Percentiles rank a stretch among this genome's conserved stretches.
phyloP scores from a whole-genome alignment of 1,139 yeast genomes.

The Magnusiomyces tetraspermus region DNA sequence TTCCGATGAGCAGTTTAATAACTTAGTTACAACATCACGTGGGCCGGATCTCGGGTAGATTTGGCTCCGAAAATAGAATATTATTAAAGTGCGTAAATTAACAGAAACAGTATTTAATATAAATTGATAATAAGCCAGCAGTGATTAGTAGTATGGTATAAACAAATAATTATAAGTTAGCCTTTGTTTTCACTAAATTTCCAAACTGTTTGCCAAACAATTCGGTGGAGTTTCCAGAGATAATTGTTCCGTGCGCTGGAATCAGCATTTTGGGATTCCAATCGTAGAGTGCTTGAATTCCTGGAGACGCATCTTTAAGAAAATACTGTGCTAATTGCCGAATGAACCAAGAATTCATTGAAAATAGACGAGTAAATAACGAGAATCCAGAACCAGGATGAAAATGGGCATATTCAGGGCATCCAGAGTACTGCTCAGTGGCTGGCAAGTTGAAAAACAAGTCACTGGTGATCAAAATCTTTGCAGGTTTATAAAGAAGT shows the following conservation, averaged over 20 bases:
- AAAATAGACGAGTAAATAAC: slow-evolving; percentile 33
- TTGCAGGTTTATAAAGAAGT: slow-evolving; percentile 39
- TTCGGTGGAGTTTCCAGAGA: slow-evolving; percentile 39
- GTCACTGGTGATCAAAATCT: slow-evolving; percentile 48
- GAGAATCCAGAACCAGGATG: slow-evolving; percentile 39
- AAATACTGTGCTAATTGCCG: slow-evolving; percentile 32
- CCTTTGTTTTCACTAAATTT: not conserved
- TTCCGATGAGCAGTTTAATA: not conserved
- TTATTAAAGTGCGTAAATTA: no score
- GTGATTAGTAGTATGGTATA: not conserved
- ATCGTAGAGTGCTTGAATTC: slow-evolving; percentile 31
- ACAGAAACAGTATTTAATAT: no score
- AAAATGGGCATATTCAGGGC: slow-evolving; percentile 26
- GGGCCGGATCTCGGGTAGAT: not conserved
- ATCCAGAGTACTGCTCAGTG: slow-evolving; percentile 35
- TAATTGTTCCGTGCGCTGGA: slow-evolving; percentile 50
- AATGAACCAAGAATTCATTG: slow-evolving; percentile 28
- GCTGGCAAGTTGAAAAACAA: slow-evolving; percentile 44
- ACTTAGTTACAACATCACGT: not conserved
- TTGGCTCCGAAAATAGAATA: not conserved
- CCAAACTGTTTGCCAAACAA: slow-evolving; percentile 17
- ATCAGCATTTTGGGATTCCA: slow-evolving; percentile 46
- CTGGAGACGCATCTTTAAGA: slow-evolving; percentile 20
- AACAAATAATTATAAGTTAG: no score
- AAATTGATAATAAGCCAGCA: no score